A percentile compares a stretch with the other conserved stretches of the same genome.
Evolutionary conservation across 805 yeast species (phyloP).

Genomic region (Nakazawaea pomicola): DNA sequence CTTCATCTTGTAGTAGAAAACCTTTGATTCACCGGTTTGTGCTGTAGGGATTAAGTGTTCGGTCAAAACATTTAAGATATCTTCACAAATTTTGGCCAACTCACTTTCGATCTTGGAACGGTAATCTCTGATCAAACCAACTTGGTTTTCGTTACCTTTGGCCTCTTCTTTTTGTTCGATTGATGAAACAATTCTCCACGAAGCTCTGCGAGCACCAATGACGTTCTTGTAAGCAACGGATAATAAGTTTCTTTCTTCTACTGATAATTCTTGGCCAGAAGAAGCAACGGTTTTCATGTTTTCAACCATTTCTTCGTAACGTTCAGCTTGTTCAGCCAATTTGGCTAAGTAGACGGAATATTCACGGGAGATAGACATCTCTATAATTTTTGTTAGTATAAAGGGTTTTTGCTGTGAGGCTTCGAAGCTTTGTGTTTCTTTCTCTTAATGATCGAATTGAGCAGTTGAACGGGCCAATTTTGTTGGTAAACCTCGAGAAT

Average conservation of each 20-base stretch:
- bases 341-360: conserved; percentile 97
- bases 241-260: conserved; percentile 95
- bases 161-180: conserved; percentile 98
- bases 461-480: no score
- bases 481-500: no score
- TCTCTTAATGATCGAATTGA: no score
- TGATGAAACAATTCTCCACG: conserved; percentile 98
- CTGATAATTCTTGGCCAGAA: conserved; percentile 90
- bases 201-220: conserved; percentile 98
- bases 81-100: conserved; percentile 89
- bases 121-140: conserved; percentile 83
- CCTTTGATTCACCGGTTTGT: conserved; percentile 95
- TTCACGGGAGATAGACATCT: conserved; percentile 86
- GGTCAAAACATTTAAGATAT: conserved; percentile 81
- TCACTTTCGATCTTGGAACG: conserved; percentile 93
- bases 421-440: no score
- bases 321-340: conserved; percentile 98
- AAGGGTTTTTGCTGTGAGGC: no score
- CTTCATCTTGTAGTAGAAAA: conserved; percentile 97
- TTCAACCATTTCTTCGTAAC: conserved; percentile 99
- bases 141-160: conserved; percentile 91
- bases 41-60: conserved; percentile 92
- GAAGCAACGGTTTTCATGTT: conserved; percentile 98
- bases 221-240: conserved; percentile 98
- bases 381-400: not conserved